These are phyloP conservation scores for Kondoa subrosea DNA, from an alignment of 768 basidiomycete genomes.

Conservation along the genomic window DNA sequence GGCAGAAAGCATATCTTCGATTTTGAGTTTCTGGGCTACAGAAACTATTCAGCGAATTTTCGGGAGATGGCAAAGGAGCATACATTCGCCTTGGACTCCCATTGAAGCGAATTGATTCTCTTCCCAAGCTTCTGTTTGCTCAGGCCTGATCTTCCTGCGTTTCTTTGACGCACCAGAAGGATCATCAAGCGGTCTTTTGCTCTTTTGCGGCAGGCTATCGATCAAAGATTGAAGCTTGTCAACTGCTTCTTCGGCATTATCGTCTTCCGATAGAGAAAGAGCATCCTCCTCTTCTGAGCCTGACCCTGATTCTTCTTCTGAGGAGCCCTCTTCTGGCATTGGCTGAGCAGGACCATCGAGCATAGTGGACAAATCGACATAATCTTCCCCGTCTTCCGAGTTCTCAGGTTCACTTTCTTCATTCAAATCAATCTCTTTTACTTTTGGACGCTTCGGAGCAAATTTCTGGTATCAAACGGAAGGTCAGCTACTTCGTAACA, in stretches of 20 bases:
- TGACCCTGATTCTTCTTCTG: slow-evolving; percentile 8
- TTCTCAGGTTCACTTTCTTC: slow-evolving; percentile 31
- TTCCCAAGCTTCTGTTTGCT: slow-evolving; percentile 58
- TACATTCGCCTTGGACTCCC: slow-evolving; percentile 24
- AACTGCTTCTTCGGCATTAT: slow-evolving; percentile 36
- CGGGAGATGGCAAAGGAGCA: background rate
- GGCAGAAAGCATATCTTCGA: slow-evolving; percentile 24
- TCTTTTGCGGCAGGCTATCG: slow-evolving; percentile 50
- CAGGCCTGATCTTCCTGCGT: slow-evolving; percentile 46
- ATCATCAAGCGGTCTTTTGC: slow-evolving; percentile 44
- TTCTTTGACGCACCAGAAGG: slow-evolving; percentile 30
- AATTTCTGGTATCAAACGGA: background rate
- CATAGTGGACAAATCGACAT: slow-evolving; percentile 34
- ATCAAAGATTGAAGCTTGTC: slow-evolving; percentile 58
- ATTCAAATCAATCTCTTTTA: slow-evolving; percentile 25
- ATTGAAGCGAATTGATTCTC: slow-evolving; percentile 56
- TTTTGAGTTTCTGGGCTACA: slow-evolving; percentile 19
- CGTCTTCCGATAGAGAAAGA: slow-evolving; percentile 28
- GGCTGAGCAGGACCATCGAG: slow-evolving; percentile 29
- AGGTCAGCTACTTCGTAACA: background rate
- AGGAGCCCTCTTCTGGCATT: background rate
- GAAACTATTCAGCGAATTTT: background rate
- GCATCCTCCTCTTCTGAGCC: slow-evolving; percentile 26
- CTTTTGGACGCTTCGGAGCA: background rate
- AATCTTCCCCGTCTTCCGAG: slow-evolving; percentile 32